A percentile compares a stretch with the other conserved stretches of the same genome.
phyloP scores from a whole-genome alignment of 169 alveolate genomes.

The Plasmodium chabaudi region DNA sequence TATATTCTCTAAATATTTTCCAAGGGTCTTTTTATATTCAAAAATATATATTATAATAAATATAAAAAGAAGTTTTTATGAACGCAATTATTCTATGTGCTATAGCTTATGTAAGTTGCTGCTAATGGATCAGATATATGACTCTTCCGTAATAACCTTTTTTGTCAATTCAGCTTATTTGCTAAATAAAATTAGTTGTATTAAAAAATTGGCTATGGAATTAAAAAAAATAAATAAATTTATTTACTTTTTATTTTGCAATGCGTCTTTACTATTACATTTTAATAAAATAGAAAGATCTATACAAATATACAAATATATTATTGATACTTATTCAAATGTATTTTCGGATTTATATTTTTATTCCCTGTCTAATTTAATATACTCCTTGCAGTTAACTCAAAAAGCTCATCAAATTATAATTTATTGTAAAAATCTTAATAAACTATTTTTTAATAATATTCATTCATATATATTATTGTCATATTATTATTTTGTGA shows the following conservation, averaged over 20 bases:
- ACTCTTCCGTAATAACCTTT: slow-evolving; percentile 34
- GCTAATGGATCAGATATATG: slow-evolving; percentile 51
- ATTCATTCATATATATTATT: slow-evolving; percentile 54
- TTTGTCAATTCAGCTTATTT: slow-evolving; percentile 68
- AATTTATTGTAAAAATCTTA: slow-evolving; percentile 37
- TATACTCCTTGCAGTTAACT: slow-evolving; percentile 51
- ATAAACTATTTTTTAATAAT: slow-evolving; percentile 62
- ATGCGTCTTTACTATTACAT: slow-evolving; percentile 69
- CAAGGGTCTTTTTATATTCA: slow-evolving; percentile 60
- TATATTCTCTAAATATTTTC: slow-evolving; percentile 64
- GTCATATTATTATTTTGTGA: slow-evolving; percentile 54
- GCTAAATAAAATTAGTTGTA: slow-evolving; percentile 51
- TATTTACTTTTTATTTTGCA: slow-evolving; percentile 53
- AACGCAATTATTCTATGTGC: slow-evolving; percentile 51
- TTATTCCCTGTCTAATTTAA: slow-evolving; percentile 64
- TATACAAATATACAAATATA: slow-evolving; percentile 70
- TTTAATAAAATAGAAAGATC: slow-evolving; percentile 61
- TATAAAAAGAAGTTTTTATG: slow-evolving; percentile 73
- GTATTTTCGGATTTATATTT: slow-evolving; percentile 65
- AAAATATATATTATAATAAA: slow-evolving; percentile 49
- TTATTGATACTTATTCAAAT: slow-evolving; percentile 56
- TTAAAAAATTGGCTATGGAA: slow-evolving; percentile 53
- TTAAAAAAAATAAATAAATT: slow-evolving; percentile 39
- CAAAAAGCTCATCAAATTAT: slow-evolving; percentile 71
- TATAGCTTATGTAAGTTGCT: slow-evolving; percentile 58